Evolutionary conservation across 768 basidiomycete genomes (phyloP).

Genomic region (Mycena pura): DNA sequence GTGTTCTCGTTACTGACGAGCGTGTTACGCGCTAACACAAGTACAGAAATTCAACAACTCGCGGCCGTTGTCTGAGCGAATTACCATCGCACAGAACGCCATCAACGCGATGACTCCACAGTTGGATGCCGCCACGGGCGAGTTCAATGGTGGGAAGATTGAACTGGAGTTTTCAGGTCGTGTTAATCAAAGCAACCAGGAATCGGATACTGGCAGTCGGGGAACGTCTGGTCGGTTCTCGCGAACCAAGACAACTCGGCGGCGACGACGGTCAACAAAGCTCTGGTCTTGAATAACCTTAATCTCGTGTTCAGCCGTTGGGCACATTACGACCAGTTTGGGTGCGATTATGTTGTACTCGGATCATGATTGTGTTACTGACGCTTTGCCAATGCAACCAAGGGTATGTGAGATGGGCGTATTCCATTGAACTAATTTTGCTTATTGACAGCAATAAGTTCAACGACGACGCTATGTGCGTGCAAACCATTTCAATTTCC

Average conservation of each 20-base stretch:
- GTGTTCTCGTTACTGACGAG: slow-evolving; percentile 14
- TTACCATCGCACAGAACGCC: slow-evolving; percentile 49
- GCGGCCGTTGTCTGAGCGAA: slow-evolving; percentile 44
- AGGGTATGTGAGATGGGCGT: not conserved
- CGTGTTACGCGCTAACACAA: not conserved
- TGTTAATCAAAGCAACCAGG: slow-evolving; percentile 34
- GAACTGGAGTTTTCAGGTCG: not conserved
- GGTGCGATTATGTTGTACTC: slow-evolving; percentile 34
- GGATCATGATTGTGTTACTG: not conserved
- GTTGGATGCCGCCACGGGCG: slow-evolving; percentile 42
- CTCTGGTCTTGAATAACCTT: slow-evolving; percentile 45
- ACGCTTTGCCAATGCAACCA: slow-evolving; percentile 10
- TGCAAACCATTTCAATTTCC: not conserved
- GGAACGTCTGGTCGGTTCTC: slow-evolving; percentile 57
- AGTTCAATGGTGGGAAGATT: slow-evolving; percentile 48
- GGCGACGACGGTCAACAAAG: slow-evolving; percentile 44
- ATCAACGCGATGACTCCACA: slow-evolving; percentile 49
- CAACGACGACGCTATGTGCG: slow-evolving; percentile 57
- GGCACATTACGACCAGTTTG: slow-evolving; percentile 51
- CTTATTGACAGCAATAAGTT: slow-evolving; percentile 37
- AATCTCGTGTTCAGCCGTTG: slow-evolving; percentile 47
- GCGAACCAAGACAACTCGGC: slow-evolving; percentile 53
- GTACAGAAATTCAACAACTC: slow-evolving; percentile 50
- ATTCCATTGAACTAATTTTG: not conserved
- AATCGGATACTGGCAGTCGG: slow-evolving; percentile 61